Percentiles rank a stretch among this genome's conserved stretches.
Evolutionary conservation across 345 rosid species (phyloP).

Genomic region (Hibiscus tridactylites): DNA sequence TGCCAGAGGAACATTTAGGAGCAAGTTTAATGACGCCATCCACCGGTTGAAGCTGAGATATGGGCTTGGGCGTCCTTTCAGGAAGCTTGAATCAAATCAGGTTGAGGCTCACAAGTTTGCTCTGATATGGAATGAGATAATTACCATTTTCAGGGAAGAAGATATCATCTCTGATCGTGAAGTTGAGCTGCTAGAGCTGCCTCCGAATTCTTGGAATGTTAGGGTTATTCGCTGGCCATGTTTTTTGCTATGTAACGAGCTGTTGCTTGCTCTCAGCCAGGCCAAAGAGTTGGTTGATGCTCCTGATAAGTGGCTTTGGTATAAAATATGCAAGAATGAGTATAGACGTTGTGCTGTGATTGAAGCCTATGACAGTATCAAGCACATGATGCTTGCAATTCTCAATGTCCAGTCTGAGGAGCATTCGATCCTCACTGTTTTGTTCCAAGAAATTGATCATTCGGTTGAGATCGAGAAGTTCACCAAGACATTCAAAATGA

Average conservation of each 20-base stretch:
- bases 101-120: constrained; percentile 92
- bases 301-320: constrained; percentile 95
- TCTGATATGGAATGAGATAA: constrained; percentile 91
- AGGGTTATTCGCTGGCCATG: constrained; percentile 93
- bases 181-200: constrained; percentile 83
- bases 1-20: constrained; percentile 68
- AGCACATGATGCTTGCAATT: constrained; percentile 61
- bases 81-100: constrained; percentile 89
- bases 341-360: constrained; percentile 87
- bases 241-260: constrained; percentile 85
- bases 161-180: constrained; percentile 88
- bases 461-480: constrained; percentile 61
- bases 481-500: constrained; percentile 68
- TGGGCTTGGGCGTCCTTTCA: constrained; percentile 80
- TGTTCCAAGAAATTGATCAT: constrained; percentile 80
- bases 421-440: constrained; percentile 57
- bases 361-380: constrained; percentile 81
- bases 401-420: constrained; percentile 67
- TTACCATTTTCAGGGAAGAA: constrained; percentile 83
- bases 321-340: constrained; percentile 84
- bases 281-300: constrained; percentile 88
- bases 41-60: constrained; percentile 81
- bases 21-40: constrained; percentile 74
- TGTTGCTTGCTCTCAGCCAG: constrained; percentile 89
- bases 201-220: constrained; percentile 86